These are phyloP conservation scores for Boletellus deceptivus DNA, from an alignment of 1,284 basidiomycete genomes.

Conservation along the genomic window DNA sequence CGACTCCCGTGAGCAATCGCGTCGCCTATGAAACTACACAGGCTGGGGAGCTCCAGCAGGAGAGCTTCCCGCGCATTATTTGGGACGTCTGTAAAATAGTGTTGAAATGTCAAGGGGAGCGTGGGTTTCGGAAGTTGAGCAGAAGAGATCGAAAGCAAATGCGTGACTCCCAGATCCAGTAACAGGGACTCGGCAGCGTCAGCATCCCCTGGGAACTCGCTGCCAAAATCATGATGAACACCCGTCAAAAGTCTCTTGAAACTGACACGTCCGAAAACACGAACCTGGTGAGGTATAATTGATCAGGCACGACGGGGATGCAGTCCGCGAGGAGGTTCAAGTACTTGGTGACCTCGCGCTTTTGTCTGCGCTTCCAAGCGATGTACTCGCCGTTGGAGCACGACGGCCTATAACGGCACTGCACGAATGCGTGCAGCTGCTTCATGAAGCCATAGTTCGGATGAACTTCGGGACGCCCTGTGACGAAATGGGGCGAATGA, in stretches of 20 bases:
- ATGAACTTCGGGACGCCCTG: slow-evolving; percentile 53
- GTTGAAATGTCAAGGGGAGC: slow-evolving; percentile 34
- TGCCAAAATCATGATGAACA: slow-evolving; percentile 18
- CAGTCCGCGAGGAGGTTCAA: slow-evolving; percentile 51
- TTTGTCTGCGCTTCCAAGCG: slow-evolving; percentile 53
- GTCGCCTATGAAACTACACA: slow-evolving; percentile 43
- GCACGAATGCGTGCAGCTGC: slow-evolving; percentile 54
- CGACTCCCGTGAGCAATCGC: slow-evolving; percentile 39
- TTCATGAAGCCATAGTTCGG: slow-evolving; percentile 66
- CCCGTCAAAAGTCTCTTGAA: neutral
- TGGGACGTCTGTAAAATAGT: slow-evolving; percentile 41
- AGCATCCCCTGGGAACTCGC: slow-evolving; percentile 53
- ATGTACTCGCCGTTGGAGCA: slow-evolving; percentile 45
- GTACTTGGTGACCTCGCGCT: slow-evolving; percentile 50
- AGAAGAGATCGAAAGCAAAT: slow-evolving; percentile 52
- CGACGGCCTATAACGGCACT: slow-evolving; percentile 47
- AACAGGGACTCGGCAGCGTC: slow-evolving; percentile 51
- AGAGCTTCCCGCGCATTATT: slow-evolving; percentile 38
- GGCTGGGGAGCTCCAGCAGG: slow-evolving; percentile 42
- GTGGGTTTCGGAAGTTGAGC: slow-evolving; percentile 36
- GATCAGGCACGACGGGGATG: slow-evolving; percentile 44
- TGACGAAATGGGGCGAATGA: slow-evolving; percentile 5
- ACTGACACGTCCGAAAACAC: neutral
- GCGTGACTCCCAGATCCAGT: slow-evolving; percentile 47
- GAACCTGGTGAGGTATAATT: slow-evolving; percentile 51